A percentile compares a stretch with the other conserved stretches of the same genome.
These are phyloP conservation scores for Diplodia sapinea DNA, from an alignment of 2,329 filamentous ascomycete genomes.

Conservation along the genomic window DNA sequence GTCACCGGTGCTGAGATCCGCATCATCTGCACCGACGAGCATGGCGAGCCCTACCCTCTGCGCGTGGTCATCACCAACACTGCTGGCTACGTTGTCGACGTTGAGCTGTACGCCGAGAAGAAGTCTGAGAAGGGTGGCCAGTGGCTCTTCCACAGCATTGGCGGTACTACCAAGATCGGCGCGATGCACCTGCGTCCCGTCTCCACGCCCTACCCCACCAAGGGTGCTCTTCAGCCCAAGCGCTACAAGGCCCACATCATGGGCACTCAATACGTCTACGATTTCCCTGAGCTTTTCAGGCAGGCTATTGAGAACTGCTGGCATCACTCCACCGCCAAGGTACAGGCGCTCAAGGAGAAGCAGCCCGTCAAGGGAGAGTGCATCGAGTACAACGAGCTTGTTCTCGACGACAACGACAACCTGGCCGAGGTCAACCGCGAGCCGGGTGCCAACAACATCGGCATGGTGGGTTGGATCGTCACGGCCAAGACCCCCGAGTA, in stretches of 20 bases:
- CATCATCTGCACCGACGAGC: constrained; percentile 92
- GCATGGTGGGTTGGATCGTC: constrained; percentile 98
- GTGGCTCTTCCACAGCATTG: constrained; percentile 98
- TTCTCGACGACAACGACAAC: constrained; percentile 91
- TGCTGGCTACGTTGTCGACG: constrained; percentile 95
- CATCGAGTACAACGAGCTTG: constrained; percentile 91
- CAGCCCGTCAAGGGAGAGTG: constrained; percentile 87
- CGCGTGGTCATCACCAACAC: constrained; percentile 98
- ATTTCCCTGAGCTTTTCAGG: constrained; percentile 99
- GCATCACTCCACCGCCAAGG: constrained; percentile 74
- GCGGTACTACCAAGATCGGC: constrained; percentile 91
- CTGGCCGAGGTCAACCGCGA: constrained; percentile 92
- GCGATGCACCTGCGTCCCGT: constrained; percentile 93
- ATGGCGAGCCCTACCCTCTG: constrained; percentile 85
- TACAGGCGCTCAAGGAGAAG: constrained; percentile 76
- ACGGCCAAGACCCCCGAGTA: constrained; percentile 96
- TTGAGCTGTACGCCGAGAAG: constrained; percentile 96
- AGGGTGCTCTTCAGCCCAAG: constrained; percentile 98
- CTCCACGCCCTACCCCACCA: constrained; percentile 91
- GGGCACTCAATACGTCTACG: constrained; percentile 99
- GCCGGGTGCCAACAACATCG: constrained; percentile 91
- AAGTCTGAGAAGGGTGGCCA: constrained; percentile 94
- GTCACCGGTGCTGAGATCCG: constrained; percentile 97
- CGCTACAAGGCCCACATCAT: constrained; percentile 99
- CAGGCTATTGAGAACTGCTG: constrained; percentile 97